phyloP scores from a whole-genome alignment of 129 eudicot species.

The Chrysanthemum makinoi region DNA sequence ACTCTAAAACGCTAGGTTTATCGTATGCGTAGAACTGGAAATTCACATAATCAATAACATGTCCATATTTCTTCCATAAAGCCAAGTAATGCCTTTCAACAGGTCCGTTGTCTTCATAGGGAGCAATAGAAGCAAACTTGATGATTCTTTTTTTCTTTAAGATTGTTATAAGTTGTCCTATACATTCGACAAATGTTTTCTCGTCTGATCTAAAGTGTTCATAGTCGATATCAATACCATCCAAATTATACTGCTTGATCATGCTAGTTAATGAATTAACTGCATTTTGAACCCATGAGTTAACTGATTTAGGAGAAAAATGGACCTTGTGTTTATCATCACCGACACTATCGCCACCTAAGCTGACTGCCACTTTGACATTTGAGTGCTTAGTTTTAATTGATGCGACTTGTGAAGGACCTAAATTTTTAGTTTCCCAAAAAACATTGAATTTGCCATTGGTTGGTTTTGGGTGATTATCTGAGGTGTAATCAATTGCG shows the following conservation, averaged over 20 bases:
- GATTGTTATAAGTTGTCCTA: slow-evolving; percentile 43
- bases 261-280: slow-evolving; percentile 47
- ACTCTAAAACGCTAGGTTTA: slow-evolving; percentile 32
- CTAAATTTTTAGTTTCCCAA: slow-evolving; percentile 46
- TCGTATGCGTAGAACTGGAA: slow-evolving; percentile 59
- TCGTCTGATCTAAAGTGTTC: slow-evolving; percentile 44
- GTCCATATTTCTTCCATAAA: slow-evolving; percentile 50
- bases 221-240: slow-evolving; percentile 60
- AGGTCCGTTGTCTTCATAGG: slow-evolving; percentile 41
- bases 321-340: slow-evolving; percentile 16
- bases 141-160: slow-evolving; percentile 37
- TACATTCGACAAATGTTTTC: slow-evolving; percentile 46
- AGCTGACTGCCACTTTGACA: slow-evolving; percentile 52
- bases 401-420: slow-evolving; percentile 35
- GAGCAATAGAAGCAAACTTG: slow-evolving; percentile 59
- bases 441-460: slow-evolving; percentile 48
- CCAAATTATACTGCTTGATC: slow-evolving; percentile 43
- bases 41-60: slow-evolving; percentile 57
- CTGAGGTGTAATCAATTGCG: slow-evolving; percentile 49
- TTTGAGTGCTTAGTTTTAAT: slow-evolving; percentile 40
- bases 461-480: slow-evolving; percentile 34
- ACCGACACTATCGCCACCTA: slow-evolving; percentile 55
- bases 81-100: slow-evolving; percentile 47
- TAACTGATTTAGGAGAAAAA: slow-evolving; percentile 40
- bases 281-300: slow-evolving; percentile 60